Conservation (phyloP, 2,329 filamentous ascomycete genomes). For the Cladophialophora psammophila region DNA sequence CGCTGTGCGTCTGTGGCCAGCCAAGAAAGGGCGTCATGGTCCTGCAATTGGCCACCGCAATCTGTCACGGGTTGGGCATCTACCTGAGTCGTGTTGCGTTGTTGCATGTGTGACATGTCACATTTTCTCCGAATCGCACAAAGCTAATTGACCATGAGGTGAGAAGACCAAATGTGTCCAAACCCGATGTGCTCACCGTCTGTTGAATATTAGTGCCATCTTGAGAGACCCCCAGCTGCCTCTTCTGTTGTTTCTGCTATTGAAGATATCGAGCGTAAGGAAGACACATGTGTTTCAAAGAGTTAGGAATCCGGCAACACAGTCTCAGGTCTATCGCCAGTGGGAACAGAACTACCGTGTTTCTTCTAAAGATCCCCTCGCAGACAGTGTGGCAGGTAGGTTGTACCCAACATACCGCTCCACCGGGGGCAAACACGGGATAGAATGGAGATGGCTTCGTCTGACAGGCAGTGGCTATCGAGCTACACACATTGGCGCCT, state of each 20-base stretch:
- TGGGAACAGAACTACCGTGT: not conserved
- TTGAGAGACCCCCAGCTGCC: not conserved
- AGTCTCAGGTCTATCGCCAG: not conserved
- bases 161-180: slow-evolving; percentile 1
- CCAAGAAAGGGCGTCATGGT: slow-evolving; percentile 17
- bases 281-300: not conserved
- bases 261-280: not conserved
- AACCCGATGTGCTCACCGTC: slow-evolving; percentile 21
- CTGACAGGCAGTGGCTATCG: not conserved
- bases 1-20: slow-evolving; percentile 6
- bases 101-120: slow-evolving; percentile 30
- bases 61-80: slow-evolving; percentile 16
- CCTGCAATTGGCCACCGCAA: slow-evolving; percentile 12
- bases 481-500: not conserved
- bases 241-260: not conserved
- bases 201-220: slow-evolving; percentile 8
- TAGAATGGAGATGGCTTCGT: not conserved
- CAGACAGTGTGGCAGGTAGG: not conserved
- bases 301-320: not conserved
- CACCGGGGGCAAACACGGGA: not conserved
- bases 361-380: not conserved
- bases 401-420: not conserved
- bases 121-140: slow-evolving; percentile 18
- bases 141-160: slow-evolving; percentile 10
- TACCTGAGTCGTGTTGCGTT: not conserved